A percentile compares a stretch with the other conserved stretches of the same genome.
These are phyloP conservation scores for Vicia villosa DNA, from an alignment of 306 rosid genomes.

Conservation along the genomic window DNA sequence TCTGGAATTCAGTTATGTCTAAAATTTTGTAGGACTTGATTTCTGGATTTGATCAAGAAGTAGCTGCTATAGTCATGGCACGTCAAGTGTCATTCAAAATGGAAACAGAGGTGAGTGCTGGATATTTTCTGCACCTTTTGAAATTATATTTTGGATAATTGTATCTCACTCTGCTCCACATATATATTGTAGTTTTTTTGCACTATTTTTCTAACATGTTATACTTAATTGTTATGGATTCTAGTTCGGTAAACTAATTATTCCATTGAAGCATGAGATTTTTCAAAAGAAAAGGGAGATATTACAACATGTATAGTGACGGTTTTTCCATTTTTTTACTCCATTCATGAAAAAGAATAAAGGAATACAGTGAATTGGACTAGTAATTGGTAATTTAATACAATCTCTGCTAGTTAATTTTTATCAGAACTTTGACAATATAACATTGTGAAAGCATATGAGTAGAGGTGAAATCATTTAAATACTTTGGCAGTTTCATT, in stretches of 20 bases:
- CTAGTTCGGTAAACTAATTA: conserved; percentile 13
- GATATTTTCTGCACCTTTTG: conserved; percentile 10
- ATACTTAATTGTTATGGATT: conserved; percentile 11
- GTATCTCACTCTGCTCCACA: background rate
- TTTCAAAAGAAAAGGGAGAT: background rate
- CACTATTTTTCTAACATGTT: conserved; percentile 5
- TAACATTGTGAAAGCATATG: background rate
- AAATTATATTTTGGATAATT: conserved; percentile 8
- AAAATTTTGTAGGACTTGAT: conserved; percentile 69
- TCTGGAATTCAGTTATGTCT: conserved; percentile 12
- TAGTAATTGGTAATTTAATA: conserved; percentile 18
- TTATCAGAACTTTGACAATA: conserved; percentile 7
- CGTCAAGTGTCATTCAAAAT: conserved; percentile 95
- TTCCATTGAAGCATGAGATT: background rate
- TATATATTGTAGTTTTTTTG: conserved; percentile 18
- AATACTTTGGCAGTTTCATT: background rate
- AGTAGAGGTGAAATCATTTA: conserved; percentile 4
- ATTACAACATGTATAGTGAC: background rate
- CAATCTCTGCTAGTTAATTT: background rate
- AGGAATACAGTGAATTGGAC: background rate
- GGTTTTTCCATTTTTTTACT: conserved; percentile 10
- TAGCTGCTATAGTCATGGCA: conserved; percentile 97
- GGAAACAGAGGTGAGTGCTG: conserved; percentile 84
- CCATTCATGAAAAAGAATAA: conserved; percentile 9
- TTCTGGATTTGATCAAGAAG: conserved; percentile 99